phyloP scores from a whole-genome alignment of 768 basidiomycete genomes.

The Amanita inopinata region DNA sequence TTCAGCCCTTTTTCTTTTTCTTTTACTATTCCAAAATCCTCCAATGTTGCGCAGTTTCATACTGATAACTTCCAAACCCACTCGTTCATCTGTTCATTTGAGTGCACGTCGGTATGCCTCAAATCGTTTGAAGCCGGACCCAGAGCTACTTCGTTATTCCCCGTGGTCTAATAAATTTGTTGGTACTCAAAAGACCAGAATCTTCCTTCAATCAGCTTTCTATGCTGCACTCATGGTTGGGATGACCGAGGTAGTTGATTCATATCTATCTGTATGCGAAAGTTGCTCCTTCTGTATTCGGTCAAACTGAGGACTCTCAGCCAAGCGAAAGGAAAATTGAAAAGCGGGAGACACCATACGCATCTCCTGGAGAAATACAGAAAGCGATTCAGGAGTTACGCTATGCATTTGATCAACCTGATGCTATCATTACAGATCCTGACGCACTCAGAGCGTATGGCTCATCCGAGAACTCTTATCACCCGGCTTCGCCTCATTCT shows the following conservation, averaged over 20 bases:
- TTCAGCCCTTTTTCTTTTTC: background rate
- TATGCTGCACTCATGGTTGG: constrained; percentile 28
- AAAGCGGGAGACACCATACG: constrained; percentile 24
- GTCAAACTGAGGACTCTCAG: constrained; percentile 5
- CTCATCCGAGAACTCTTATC: constrained; percentile 62
- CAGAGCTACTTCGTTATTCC: constrained; percentile 19
- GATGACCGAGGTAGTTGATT: constrained; percentile 19
- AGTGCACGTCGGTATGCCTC: too few relatives aligned
- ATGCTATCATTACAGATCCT: constrained; percentile 40
- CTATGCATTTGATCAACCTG: constrained; percentile 32
- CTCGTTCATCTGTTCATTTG: too few relatives aligned
- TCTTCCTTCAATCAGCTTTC: constrained; percentile 25
- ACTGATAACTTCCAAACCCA: too few relatives aligned
- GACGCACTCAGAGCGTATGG: constrained; percentile 46
- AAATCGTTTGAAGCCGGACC: too few relatives aligned
- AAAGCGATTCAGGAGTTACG: constrained; percentile 46
- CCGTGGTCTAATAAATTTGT: constrained; percentile 32
- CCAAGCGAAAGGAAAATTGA: constrained; percentile 7
- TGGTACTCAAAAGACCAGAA: constrained; percentile 22
- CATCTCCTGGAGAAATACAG: constrained; percentile 34
- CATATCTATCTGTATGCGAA: constrained; percentile 17
- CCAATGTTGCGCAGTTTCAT: too few relatives aligned
- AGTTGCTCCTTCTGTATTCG: background rate
- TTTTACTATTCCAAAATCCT: too few relatives aligned
- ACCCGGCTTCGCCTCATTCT: constrained; percentile 46